A percentile compares a stretch with the other conserved stretches of the same genome.
Evolutionary conservation across 2,329 filamentous ascomycete species (phyloP).

Genomic region (Mollisia scopiformis): DNA sequence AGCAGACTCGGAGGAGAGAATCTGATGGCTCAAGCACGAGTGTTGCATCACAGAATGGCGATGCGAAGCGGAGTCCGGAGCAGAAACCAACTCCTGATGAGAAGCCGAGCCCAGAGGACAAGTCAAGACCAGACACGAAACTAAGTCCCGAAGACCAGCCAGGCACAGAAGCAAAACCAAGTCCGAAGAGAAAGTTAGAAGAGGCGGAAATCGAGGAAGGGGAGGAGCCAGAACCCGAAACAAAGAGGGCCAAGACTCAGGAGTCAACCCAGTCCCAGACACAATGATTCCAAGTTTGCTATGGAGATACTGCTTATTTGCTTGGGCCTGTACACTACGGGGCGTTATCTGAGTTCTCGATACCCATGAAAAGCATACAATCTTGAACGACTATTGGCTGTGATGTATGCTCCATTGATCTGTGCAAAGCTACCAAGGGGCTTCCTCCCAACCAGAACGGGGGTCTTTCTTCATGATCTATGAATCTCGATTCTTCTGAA

Average conservation of each 20-base stretch:
- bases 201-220: conserved; percentile 1
- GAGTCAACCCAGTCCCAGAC: background rate
- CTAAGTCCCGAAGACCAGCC: background rate
- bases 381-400: background rate
- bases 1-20: conserved; percentile 29
- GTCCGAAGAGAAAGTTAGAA: background rate
- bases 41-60: conserved; percentile 4
- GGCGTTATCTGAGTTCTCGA: background rate
- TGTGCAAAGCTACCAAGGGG: too few species aligned
- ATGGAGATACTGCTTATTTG: too few species aligned
- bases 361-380: background rate
- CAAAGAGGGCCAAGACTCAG: background rate
- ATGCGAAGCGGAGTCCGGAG: background rate
- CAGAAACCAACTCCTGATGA: background rate
- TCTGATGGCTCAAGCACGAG: conserved; percentile 22
- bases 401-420: background rate
- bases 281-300: background rate
- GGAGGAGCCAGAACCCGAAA: background rate
- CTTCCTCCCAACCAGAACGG: too few species aligned
- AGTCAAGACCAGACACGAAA: background rate
- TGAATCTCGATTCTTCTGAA: too few species aligned
- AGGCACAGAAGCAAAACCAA: background rate
- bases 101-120: background rate
- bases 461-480: too few species aligned
- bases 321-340: background rate